Evolutionary conservation across 2,329 filamentous ascomycete genomes (phyloP), one percentile per base, ranked within the genome.

Genomic region (Claviceps sorghi): DNA sequence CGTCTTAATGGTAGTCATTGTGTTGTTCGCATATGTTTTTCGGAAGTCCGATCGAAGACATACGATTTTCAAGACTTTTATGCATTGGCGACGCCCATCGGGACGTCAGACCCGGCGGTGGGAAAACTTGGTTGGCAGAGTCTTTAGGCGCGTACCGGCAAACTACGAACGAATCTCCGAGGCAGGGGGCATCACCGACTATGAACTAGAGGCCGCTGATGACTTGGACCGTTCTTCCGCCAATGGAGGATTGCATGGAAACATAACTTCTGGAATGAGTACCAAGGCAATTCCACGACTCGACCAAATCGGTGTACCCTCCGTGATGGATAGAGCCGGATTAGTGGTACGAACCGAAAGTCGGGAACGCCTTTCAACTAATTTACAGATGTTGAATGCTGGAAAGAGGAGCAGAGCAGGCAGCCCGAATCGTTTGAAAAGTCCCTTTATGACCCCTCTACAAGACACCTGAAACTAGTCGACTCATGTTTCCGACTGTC

Each of bases 151-250:
- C 5, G 68, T 65, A 49, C 68, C 71, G 0, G 63, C 72, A 8
- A 72, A 77, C 2, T 96, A 96, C 62, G 90, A 96, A 63, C 82
- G 88, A 32, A 84, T 96, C 3, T 70, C 94, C 50, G 89, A 96
- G 68, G 86, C 90, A 58, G 89, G 86, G 13, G 78, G 80, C n/a
- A 69, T 71, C 11, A 71, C 78, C 52, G 84, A 88, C 43, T 91
- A 95, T 62, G 90, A 96, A 64, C 77, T 96, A 2, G 80, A 81
- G 17, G 69, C 80, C 9, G 79, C 82, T 1, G 77, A 81, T 50
- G 78, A 83, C 6, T 79, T 81, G 53, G 79, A 83, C 1, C 72
- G 75, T 59, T 83, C 81, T 0, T 82, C 86, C 61, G 76, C 75
- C 56, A 80, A 75, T 55, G 76, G 80, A 36, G 72, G 71, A 2